Percentiles rank a stretch among this genome's conserved stretches.
phyloP scores from a whole-genome alignment of 306 rosid species.

The Sicyos edulis region DNA sequence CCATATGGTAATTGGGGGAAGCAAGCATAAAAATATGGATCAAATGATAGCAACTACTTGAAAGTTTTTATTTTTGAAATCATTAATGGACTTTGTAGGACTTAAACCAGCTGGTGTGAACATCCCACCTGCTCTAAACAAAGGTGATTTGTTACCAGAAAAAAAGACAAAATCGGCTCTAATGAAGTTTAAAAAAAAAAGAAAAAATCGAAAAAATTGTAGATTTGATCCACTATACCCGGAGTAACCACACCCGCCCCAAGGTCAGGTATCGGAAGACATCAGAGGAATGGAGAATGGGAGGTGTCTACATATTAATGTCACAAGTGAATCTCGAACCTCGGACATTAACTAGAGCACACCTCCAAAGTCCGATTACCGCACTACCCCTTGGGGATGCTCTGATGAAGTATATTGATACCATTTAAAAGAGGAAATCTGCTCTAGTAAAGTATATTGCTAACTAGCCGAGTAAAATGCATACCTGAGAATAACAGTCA shows the following conservation, averaged over 20 bases:
- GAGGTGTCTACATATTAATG: no score
- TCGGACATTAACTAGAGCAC: no score
- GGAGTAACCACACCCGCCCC: no score
- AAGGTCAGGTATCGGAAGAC: no score
- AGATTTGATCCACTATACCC: no score
- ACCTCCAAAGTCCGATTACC: no score
- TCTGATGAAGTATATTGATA: no score
- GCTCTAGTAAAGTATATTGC: not conserved
- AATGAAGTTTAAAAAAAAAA: not conserved
- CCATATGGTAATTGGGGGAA: not conserved
- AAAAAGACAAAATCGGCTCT: not conserved
- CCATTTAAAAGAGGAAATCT: not conserved
- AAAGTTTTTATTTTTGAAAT: not conserved
- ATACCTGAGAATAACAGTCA: constrained; percentile 62
- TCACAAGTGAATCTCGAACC: no score
- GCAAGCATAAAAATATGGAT: not conserved
- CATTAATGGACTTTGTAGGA: not conserved
- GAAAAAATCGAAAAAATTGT: no score
- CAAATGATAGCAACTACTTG: not conserved
- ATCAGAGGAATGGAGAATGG: no score
- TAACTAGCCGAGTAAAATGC: not conserved
- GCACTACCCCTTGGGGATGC: no score
- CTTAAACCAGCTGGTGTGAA: not conserved
- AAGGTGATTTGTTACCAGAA: not conserved
- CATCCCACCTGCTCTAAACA: not conserved